Conservation (phyloP, 2,329 filamentous ascomycete species). For the Diaporthe eres region DNA sequence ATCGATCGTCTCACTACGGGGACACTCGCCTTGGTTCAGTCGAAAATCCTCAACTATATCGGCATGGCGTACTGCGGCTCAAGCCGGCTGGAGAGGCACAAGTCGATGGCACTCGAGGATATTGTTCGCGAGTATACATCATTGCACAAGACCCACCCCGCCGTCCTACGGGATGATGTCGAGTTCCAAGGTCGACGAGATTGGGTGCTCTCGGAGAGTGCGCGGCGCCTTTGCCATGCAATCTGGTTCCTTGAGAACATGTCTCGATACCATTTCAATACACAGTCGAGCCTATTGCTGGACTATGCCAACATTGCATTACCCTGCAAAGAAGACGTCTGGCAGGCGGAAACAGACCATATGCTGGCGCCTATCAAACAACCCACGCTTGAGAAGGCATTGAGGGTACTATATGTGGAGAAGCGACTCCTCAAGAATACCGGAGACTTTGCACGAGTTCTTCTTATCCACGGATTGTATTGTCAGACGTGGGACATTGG, state of each 20-base stretch:
- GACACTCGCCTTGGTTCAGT: conserved; percentile 12
- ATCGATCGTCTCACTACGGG: neutral
- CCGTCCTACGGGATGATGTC: neutral
- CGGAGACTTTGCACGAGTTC: conserved; percentile 30
- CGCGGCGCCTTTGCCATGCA: conserved; percentile 33
- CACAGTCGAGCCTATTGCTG: conserved; percentile 13
- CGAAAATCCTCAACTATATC: conserved; percentile 37
- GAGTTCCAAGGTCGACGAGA: neutral
- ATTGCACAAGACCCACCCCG: conserved; percentile 13
- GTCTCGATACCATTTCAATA: conserved; percentile 31
- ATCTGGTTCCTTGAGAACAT: conserved; percentile 37
- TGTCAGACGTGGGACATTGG: conserved; percentile 38
- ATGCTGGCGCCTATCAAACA: neutral
- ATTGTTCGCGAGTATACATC: conserved; percentile 15
- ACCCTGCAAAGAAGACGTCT: conserved; percentile 33
- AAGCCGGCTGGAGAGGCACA: conserved; percentile 28
- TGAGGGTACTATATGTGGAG: conserved; percentile 33
- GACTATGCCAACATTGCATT: conserved; percentile 27
- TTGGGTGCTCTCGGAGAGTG: conserved; percentile 22
- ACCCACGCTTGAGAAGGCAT: conserved; percentile 29
- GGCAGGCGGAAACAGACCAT: neutral
- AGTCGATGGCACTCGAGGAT: conserved; percentile 5
- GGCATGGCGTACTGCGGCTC: conserved; percentile 35
- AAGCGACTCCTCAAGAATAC: conserved; percentile 30
- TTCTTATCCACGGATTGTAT: conserved; percentile 30